Conservation (phyloP, 2,329 filamentous ascomycete genomes). For the Ophiocordyceps polyrhachis-furcata region DNA sequence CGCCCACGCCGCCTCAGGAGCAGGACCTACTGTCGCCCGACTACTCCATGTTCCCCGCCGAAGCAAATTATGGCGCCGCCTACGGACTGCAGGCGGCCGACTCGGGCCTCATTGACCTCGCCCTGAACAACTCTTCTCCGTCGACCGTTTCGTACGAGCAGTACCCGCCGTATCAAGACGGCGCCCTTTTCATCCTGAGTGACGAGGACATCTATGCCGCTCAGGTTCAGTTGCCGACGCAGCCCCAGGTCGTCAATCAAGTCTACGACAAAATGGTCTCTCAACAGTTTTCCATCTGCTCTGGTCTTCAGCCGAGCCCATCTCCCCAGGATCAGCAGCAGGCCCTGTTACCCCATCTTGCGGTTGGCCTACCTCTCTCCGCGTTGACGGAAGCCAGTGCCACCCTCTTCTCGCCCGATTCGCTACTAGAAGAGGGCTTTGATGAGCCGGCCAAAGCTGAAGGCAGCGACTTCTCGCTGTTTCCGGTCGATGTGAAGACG, state of each 20-base stretch:
- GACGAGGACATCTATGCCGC: conserved; percentile 46
- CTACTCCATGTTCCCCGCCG: conserved; percentile 29
- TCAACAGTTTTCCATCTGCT: conserved; percentile 20
- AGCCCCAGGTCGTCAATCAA: conserved; percentile 17
- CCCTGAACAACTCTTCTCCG: conserved; percentile 18
- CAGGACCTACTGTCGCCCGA: conserved; percentile 16
- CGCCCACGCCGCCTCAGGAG: conserved; percentile 40
- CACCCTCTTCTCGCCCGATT: conserved; percentile 48
- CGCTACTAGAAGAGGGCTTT: conserved; percentile 47
- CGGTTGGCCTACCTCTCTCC: not conserved
- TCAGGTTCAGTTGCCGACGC: conserved; percentile 32
- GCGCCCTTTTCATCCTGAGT: conserved; percentile 36
- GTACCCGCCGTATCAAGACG: conserved; percentile 41
- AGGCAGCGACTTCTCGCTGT: conserved; percentile 47
- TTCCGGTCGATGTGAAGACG: conserved; percentile 24
- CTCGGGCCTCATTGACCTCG: conserved; percentile 22
- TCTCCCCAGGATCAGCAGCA: conserved; percentile 30
- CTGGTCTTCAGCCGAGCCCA: conserved; percentile 9
- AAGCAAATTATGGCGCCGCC: conserved; percentile 24
- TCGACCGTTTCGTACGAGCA: conserved; percentile 25
- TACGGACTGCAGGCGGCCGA: conserved; percentile 13
- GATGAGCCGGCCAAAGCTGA: conserved; percentile 30
- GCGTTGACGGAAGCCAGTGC: conserved; percentile 30
- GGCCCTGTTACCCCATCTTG: conserved; percentile 19
- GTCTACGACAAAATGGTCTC: conserved; percentile 26